Evolutionary conservation across 164 flowering plant species (phyloP).

Genomic region (Umbellularia californica): DNA sequence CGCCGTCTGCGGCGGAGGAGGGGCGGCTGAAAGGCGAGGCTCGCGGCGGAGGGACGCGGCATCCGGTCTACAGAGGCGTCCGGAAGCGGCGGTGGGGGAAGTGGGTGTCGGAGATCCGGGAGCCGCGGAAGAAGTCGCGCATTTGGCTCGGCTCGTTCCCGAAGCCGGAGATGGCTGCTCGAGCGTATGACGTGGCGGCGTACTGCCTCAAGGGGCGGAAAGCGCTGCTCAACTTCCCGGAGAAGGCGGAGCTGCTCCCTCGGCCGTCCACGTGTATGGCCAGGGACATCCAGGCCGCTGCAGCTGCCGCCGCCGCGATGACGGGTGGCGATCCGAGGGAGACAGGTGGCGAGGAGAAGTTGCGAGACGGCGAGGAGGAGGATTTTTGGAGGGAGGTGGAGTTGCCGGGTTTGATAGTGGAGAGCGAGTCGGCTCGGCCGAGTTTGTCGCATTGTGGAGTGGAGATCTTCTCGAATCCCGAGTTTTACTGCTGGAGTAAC

Average conservation of each 20-base stretch:
- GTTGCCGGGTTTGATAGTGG: conserved; percentile 42
- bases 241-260: conserved; percentile 48
- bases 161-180: conserved; percentile 76
- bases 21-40: not conserved
- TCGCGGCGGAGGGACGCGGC: conserved; percentile 32
- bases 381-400: conserved; percentile 69
- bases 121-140: conserved; percentile 63
- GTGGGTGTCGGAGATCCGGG: conserved; percentile 81
- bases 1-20: not conserved
- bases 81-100: conserved; percentile 74
- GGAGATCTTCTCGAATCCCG: conserved; percentile 1
- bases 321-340: not conserved
- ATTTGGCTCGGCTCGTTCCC: conserved; percentile 79
- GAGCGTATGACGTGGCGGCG: conserved; percentile 71
- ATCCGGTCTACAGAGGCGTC: conserved; percentile 59
- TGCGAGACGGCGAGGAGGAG: conserved; percentile 14
- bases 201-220: conserved; percentile 48
- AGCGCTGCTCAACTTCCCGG: conserved; percentile 64
- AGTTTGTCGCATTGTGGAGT: not conserved
- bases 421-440: not conserved
- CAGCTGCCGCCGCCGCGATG: conserved; percentile 20
- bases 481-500: not conserved
- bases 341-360: not conserved
- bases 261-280: conserved; percentile 46
- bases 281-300: conserved; percentile 66